Evolutionary conservation across 495 filamentous ascomycete genomes (phyloP).

Genomic region (Hypoxylon intermedium): DNA sequence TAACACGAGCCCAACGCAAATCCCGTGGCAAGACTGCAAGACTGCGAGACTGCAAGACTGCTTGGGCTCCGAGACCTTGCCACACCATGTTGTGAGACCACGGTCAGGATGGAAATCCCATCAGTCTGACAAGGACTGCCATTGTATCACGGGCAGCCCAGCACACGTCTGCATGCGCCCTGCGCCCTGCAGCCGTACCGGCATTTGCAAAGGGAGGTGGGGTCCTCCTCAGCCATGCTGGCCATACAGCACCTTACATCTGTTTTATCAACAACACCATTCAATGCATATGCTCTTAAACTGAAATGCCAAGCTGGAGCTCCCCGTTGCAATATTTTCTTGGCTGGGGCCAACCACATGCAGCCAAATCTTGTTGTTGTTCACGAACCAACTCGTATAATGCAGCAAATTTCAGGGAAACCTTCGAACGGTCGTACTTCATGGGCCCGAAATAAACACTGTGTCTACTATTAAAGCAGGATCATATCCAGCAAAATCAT

Average conservation of each 20-base stretch:
- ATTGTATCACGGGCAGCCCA: conserved; percentile 32
- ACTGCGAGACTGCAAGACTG: not conserved
- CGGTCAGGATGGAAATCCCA: conserved; percentile 27
- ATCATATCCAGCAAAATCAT: too few relatives aligned
- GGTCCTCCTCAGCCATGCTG: too few relatives aligned
- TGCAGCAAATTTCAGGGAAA: too few relatives aligned
- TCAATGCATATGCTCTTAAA: conserved; percentile 9
- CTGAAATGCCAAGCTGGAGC: not conserved
- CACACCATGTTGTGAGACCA: conserved; percentile 37
- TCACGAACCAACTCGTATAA: too few relatives aligned
- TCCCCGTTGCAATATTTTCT: too few relatives aligned
- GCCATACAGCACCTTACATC: conserved; percentile 7
- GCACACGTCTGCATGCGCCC: conserved; percentile 28
- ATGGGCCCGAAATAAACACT: too few relatives aligned
- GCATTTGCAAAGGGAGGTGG: conserved; percentile 10
- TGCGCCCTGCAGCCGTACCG: conserved; percentile 15
- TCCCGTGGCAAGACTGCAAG: conserved; percentile 32
- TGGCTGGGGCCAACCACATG: not conserved
- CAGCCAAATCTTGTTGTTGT: too few relatives aligned
- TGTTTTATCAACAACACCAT: conserved; percentile 10
- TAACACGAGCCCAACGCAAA: conserved; percentile 38
- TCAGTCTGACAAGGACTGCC: conserved; percentile 25
- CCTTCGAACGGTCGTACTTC: too few relatives aligned
- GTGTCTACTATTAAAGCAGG: too few relatives aligned
- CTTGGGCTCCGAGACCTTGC: conserved; percentile 33